These are phyloP conservation scores for Ophiostoma perfectum DNA, from an alignment of 2,329 filamentous ascomycete genomes.

Conservation along the genomic window DNA sequence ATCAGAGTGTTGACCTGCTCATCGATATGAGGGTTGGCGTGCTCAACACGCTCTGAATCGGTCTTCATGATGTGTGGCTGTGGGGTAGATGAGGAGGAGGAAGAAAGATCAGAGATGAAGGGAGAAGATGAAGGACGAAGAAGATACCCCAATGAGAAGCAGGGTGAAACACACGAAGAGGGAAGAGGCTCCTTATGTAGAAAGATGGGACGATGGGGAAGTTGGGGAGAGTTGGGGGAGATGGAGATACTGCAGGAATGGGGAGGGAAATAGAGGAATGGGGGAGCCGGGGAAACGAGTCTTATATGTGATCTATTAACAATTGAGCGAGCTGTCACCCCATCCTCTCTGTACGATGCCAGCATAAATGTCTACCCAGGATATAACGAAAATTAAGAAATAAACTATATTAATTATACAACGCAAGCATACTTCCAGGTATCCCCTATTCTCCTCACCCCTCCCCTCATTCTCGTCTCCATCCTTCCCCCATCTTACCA, in stretches of 20 bases:
- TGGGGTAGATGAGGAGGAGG: background rate
- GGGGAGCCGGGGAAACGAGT: conserved; percentile 10
- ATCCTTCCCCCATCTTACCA: background rate
- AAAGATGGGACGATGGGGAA: background rate
- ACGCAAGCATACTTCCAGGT: background rate
- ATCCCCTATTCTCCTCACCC: background rate
- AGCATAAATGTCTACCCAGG: no score
- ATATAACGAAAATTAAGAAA: background rate
- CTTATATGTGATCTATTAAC: conserved; percentile 8
- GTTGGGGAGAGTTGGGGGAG: background rate
- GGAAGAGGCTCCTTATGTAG: conserved; percentile 4
- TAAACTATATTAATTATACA: background rate
- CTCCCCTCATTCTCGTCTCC: background rate
- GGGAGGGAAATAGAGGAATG: conserved; percentile 4
- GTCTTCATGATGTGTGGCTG: conserved; percentile 12
- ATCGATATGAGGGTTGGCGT: conserved; percentile 7
- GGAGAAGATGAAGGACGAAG: background rate
- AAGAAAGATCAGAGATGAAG: background rate
- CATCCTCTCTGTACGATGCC: no score
- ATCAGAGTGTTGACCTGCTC: conserved; percentile 22
- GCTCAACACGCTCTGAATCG: conserved; percentile 13
- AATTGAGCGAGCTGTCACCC: no score
- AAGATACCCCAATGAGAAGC: background rate
- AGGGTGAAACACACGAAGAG: background rate
- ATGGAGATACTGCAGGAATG: background rate